Base-by-base conservation (phyloP, 2,329 filamentous ascomycete genomes). In the Coccinonectria pachysandricola region DNA sequence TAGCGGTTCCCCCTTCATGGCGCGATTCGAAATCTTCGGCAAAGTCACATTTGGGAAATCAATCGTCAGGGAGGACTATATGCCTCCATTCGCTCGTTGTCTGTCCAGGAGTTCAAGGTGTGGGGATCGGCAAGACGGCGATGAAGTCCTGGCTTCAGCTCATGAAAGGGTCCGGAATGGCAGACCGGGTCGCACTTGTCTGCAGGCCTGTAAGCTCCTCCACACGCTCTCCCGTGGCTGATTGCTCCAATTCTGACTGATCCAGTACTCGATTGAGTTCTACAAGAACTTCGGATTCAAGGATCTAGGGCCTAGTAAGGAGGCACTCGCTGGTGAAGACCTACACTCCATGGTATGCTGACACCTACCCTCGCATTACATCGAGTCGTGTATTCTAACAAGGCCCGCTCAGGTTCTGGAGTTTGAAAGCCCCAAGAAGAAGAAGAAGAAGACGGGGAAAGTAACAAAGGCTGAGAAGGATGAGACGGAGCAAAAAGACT, bases 1-100 rank as follows among this genome's bases (percentile, higher is more conserved):
- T 94, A 83, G 69, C 65, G 12, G 65, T 78, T 21, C 84, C 85
- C 1, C 52, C 60, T 19, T 68, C 79, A 48, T 88, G 80, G 77
- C 60, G 65, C 34, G 60, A 63, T 24, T 56, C 59, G 24, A 56
- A 56, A 29, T 50, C 39, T 12, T 43, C 31, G 24, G 49, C 60
- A 27, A 50, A 56, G 23, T 60, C 66, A 18, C 48, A 53, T 2
- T 46, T 74, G 7, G 84, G 84, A 16, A 83, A 93, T 53, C 71
- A 80, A 42, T 73, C 84, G 32, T 60, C 63, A 10, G 85, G 85
- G 19, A 59, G 74, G 21, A 92, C 83, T 0, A 67, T 94, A 29
- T 83, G 75, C 29, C 59, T 94, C 25, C 87, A 95, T 55, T 88
- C 82, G 1, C 65, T 95, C 5, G 83, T 81, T 11, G 77, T 94